Evolutionary conservation across 2,329 filamentous ascomycete species (phyloP).

Genomic region (Rutstroemia sp.): DNA sequence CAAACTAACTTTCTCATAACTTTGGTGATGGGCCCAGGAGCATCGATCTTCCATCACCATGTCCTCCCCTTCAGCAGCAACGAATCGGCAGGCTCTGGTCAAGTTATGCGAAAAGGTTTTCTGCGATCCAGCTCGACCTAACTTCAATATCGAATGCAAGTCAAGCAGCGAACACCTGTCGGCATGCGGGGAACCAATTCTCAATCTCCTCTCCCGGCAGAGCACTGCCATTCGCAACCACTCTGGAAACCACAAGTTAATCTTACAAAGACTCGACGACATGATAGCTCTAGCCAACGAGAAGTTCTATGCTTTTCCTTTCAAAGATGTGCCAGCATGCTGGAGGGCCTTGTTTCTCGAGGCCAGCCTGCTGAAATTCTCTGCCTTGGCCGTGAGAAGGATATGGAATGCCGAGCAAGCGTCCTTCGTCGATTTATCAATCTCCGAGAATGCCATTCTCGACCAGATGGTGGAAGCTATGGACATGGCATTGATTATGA

Average conservation of each 20-base stretch:
- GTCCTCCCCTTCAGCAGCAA: too few relatives aligned
- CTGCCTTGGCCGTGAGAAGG: conserved; percentile 27
- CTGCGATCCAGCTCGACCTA: background rate
- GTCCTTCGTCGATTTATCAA: background rate
- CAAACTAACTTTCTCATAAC: too few relatives aligned
- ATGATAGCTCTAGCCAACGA: conserved; percentile 51
- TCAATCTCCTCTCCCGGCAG: conserved; percentile 14
- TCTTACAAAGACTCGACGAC: conserved; percentile 41
- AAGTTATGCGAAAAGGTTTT: background rate
- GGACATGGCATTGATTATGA: conserved; percentile 31
- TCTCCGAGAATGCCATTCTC: conserved; percentile 6
- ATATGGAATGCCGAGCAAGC: background rate
- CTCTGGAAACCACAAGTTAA: conserved; percentile 6
- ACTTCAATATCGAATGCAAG: background rate
- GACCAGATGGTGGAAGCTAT: conserved; percentile 26
- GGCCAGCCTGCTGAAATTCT: conserved; percentile 56
- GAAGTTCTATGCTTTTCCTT: conserved; percentile 64
- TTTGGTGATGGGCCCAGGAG: too few relatives aligned
- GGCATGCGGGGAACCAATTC: conserved; percentile 15
- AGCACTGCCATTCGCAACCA: conserved; percentile 11
- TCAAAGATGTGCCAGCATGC: conserved; percentile 54
- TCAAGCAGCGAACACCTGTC: background rate
- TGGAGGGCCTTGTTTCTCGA: conserved; percentile 71
- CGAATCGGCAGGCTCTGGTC: background rate
- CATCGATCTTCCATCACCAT: too few relatives aligned